These are phyloP conservation scores for Corynascus novoguineensis DNA, from an alignment of 495 filamentous ascomycete genomes.

Conservation along the genomic window DNA sequence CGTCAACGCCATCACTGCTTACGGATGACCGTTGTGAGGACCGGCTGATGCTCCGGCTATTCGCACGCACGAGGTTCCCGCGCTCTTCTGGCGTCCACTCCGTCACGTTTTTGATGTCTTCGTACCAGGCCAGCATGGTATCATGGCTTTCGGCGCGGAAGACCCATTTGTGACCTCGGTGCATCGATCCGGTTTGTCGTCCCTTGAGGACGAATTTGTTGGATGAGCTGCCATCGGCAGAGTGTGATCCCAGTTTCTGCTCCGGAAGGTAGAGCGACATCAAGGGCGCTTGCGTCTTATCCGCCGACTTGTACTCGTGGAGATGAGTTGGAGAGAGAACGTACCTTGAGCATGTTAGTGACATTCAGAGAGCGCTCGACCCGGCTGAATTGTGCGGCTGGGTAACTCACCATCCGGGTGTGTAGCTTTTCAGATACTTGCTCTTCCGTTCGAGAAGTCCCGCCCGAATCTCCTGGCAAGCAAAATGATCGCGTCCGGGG, in stretches of 20 bases:
- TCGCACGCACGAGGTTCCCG: conserved; percentile 74
- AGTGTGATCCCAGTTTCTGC: conserved; percentile 91
- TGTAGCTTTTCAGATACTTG: conserved; percentile 98
- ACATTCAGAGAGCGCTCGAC: neutral
- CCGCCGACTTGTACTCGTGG: conserved; percentile 94
- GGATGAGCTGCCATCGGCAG: conserved; percentile 74
- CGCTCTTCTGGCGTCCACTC: conserved; percentile 87
- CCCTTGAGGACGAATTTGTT: conserved; percentile 98
- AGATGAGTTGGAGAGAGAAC: conserved; percentile 93
- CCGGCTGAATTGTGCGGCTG: neutral
- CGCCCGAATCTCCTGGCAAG: conserved; percentile 77
- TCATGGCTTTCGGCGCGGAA: conserved; percentile 93
- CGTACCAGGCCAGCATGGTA: conserved; percentile 95
- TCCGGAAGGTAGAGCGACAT: conserved; percentile 96
- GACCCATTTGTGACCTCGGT: conserved; percentile 95
- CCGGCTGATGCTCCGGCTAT: conserved; percentile 68
- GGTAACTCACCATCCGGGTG: conserved; percentile 77
- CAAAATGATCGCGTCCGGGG: conserved; percentile 84
- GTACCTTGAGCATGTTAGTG: conserved; percentile 63
- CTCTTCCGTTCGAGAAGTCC: conserved; percentile 95
- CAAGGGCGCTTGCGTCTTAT: conserved; percentile 61
- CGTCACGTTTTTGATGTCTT: conserved; percentile 81
- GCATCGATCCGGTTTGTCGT: conserved; percentile 86
- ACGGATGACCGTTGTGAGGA: conserved; percentile 59
- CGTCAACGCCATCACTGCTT: conserved; percentile 70